Conservation (phyloP, 257 asterid genomes). For the Penstemon newberryi region DNA sequence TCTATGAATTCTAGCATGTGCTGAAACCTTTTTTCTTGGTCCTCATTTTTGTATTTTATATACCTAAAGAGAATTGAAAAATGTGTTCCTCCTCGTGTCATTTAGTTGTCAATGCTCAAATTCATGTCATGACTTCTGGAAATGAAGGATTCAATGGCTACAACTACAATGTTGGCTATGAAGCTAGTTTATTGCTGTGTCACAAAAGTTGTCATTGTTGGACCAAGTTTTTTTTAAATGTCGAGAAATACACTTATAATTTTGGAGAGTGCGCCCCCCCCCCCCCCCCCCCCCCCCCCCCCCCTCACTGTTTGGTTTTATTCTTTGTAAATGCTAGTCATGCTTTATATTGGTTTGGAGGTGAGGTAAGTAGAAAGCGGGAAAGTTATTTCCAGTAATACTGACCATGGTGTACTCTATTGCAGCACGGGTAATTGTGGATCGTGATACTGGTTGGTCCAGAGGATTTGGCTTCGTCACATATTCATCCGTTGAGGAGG, state of each 20-base stretch:
- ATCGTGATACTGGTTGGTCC: conserved; percentile 79
- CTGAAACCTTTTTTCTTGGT: neutral
- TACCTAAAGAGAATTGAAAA: too few species aligned
- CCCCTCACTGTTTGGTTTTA: neutral
- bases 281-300: too few species aligned
- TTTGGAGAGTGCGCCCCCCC: neutral
- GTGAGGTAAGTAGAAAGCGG: neutral
- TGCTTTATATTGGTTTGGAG: neutral
- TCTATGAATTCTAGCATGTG: conserved; percentile 2
- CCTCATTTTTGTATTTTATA: neutral
- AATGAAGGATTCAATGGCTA: too few species aligned
- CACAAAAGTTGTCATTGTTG: neutral
- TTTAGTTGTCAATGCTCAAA: neutral
- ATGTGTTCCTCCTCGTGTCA: too few species aligned
- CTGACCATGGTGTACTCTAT: neutral
- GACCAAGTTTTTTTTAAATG: neutral
- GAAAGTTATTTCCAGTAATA: neutral
- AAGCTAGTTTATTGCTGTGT: neutral
- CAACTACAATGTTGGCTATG: neutral
- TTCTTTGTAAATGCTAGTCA: neutral
- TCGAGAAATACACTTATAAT: neutral
- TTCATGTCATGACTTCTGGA: neutral
- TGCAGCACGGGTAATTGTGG: conserved; percentile 71
- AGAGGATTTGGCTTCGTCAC: conserved; percentile 93
- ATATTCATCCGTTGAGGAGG: conserved; percentile 57